Base-by-base conservation (phyloP, 2,329 filamentous ascomycete genomes). In the Hysterium pulicare region DNA sequence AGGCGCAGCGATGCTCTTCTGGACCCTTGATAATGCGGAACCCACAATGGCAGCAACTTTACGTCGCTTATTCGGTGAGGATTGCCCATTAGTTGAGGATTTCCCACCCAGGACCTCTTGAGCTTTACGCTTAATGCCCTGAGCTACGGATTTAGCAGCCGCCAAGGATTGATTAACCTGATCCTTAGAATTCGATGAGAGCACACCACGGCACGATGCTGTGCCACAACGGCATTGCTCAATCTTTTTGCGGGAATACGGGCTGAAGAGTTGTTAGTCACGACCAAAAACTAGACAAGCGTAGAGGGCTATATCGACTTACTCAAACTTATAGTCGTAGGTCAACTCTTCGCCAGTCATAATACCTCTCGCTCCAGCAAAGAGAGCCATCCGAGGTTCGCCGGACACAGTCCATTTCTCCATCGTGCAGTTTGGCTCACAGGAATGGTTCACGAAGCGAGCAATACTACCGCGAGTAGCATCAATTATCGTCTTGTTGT, bases 401-500 rank as follows among this genome's bases (percentile, higher is more conserved):
- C 90, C 90, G 37, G 84, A 84, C 41, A 98, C 93, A 48, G 90
- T 91, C 89, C 90, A 95, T 67, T 96, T 97, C 59, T 95, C 89
- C 90, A 98, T 97, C 49, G 86, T 82, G 69, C 91, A 97, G 63
- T 98, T 98, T 2, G 93, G 93, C 44, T 87, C 85, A 70, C 93
- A 98, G 15, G 90, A 95, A 67, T 98, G 93, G 64, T 98, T 98
- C 64, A 98, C 90, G 66, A 98, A 98, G 42, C 93, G 86, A 58
- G 93, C 91, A 68, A 97, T 95, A 52, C 88, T 95, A 57, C 93
- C 93, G 42, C 88, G 89, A 21, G 90, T 96, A 24, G 91, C 93
- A 71, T 98, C 93, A 51, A 98, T 95, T 58, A 97, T 95, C 83
- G 97, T 93, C 67, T 94, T 93, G 67, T 96, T 90, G 62, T 97